Conservation (phyloP, 352 stramenopile species). For the Peronospora belbahrii region DNA sequence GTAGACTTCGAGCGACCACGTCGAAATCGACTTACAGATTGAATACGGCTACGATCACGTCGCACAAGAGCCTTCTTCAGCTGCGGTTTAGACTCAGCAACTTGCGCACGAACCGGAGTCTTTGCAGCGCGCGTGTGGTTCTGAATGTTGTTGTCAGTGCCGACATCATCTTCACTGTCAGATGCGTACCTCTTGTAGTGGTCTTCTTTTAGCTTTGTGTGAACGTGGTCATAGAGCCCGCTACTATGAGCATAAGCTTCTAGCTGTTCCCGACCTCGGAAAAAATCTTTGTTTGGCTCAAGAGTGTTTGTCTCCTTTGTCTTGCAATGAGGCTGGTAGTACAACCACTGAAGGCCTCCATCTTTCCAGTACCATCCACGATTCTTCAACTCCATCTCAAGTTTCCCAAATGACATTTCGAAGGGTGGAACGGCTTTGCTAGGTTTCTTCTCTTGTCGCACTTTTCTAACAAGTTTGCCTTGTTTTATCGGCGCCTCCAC, state of each 20-base stretch:
- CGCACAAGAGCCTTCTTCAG: not conserved
- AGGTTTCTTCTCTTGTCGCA: slow-evolving; percentile 8
- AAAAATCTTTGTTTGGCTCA: slow-evolving; percentile 35
- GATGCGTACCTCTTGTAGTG: slow-evolving; percentile 14
- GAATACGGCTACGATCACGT: slow-evolving; percentile 2
- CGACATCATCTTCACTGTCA: slow-evolving; percentile 18
- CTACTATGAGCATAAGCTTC: slow-evolving; percentile 35
- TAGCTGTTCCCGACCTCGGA: slow-evolving; percentile 34
- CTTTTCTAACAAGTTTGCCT: not conserved
- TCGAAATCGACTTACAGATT: slow-evolving; percentile 9
- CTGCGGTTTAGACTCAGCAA: not conserved
- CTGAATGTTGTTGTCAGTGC: not conserved
- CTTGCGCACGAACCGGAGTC: not conserved
- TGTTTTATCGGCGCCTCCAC: slow-evolving; percentile 2
- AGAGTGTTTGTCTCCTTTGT: slow-evolving; percentile 22
- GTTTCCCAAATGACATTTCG: slow-evolving; percentile 48
- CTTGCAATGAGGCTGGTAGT: slow-evolving; percentile 49
- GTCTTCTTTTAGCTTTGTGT: slow-evolving; percentile 30
- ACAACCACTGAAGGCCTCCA: slow-evolving; percentile 33
- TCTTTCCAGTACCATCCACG: slow-evolving; percentile 65
- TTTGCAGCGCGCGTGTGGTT: not conserved
- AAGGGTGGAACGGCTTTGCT: slow-evolving; percentile 40
- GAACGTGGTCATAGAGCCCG: slow-evolving; percentile 37
- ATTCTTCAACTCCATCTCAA: slow-evolving; percentile 44
- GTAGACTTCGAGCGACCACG: slow-evolving; percentile 21